Evolutionary conservation across 176 grass and related monocot species (phyloP).

Genomic region (Thalia dealbata): DNA sequence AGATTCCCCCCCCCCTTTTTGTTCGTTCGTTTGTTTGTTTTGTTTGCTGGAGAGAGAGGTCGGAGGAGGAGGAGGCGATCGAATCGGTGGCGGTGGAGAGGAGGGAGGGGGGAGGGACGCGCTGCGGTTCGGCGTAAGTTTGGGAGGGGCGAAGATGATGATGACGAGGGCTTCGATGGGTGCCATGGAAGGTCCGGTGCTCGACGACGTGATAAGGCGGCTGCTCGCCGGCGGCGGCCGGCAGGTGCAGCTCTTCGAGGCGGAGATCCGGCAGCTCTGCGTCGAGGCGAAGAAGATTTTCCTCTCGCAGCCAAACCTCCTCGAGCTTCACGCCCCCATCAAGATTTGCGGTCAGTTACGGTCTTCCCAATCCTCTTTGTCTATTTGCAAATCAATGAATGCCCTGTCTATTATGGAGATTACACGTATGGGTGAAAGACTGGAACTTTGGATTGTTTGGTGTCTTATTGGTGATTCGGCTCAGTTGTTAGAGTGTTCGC

Average conservation of each 20-base stretch:
- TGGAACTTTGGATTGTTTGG: neutral
- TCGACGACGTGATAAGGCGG: slow-evolving; percentile 11
- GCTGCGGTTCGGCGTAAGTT: neutral
- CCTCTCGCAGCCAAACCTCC: slow-evolving; percentile 68
- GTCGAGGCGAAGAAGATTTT: slow-evolving; percentile 76
- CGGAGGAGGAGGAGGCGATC: neutral
- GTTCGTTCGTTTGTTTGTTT: too few relatives aligned
- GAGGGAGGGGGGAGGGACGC: neutral
- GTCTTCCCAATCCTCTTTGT: neutral
- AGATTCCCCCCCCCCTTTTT: too few relatives aligned
- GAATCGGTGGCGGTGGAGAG: neutral
- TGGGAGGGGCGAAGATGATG: neutral
- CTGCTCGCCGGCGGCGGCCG: slow-evolving; percentile 13
- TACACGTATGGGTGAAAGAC: neutral
- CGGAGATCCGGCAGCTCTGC: slow-evolving; percentile 95
- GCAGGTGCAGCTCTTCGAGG: slow-evolving; percentile 83
- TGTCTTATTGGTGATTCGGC: neutral
- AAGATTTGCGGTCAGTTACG: slow-evolving; percentile 75
- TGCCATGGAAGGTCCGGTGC: slow-evolving; percentile 8
- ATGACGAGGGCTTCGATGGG: slow-evolving; percentile 13
- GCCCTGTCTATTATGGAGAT: neutral
- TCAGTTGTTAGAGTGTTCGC: neutral
- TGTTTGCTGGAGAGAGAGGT: neutral
- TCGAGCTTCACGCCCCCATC: slow-evolving; percentile 59
- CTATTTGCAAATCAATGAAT: neutral